phyloP scores from a whole-genome alignment of 2,329 filamentous ascomycete species.

The Periconia sp. region DNA sequence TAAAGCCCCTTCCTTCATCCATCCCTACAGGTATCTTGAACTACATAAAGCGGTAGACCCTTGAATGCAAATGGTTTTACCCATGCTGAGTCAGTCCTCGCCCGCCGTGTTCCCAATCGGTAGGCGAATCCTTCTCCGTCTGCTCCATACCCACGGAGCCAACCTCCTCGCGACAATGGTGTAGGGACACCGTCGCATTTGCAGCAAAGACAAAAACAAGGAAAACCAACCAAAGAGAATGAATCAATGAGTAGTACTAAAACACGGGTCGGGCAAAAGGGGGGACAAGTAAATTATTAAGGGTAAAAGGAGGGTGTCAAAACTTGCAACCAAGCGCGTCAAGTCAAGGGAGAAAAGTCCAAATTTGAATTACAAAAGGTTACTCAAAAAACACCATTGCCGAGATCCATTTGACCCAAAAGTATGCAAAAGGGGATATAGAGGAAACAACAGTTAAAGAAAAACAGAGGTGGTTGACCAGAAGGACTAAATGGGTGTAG shows the following conservation, averaged over 20 bases:
- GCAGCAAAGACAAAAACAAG: too few relatives aligned
- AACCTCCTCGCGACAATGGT: too few relatives aligned
- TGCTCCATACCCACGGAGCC: too few relatives aligned
- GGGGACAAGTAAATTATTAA: conserved; percentile 2
- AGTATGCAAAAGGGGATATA: conserved; percentile 28
- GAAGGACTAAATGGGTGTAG: conserved; percentile 10
- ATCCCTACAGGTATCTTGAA: conserved; percentile 23
- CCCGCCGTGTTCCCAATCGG: too few relatives aligned
- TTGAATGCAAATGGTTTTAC: not conserved
- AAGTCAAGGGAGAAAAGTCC: too few relatives aligned
- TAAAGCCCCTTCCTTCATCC: too few relatives aligned
- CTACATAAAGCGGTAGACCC: conserved; percentile 9
- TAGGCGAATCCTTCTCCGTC: too few relatives aligned
- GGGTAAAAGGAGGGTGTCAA: conserved; percentile 5
- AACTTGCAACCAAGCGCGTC: conserved; percentile 1
- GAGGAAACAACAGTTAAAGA: conserved; percentile 14
- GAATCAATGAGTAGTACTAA: too few relatives aligned
- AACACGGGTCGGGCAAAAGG: too few relatives aligned
- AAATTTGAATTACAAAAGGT: conserved; percentile 8
- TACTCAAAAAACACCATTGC: conserved; percentile 5
- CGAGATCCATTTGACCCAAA: conserved; percentile 15
- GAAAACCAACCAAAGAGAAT: too few relatives aligned
- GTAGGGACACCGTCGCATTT: too few relatives aligned
- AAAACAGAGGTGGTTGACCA: conserved; percentile 14
- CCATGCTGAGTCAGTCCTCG: too few relatives aligned